Conservation (phyloP, 2,329 filamentous ascomycete genomes). For the Apiospora aurea region DNA sequence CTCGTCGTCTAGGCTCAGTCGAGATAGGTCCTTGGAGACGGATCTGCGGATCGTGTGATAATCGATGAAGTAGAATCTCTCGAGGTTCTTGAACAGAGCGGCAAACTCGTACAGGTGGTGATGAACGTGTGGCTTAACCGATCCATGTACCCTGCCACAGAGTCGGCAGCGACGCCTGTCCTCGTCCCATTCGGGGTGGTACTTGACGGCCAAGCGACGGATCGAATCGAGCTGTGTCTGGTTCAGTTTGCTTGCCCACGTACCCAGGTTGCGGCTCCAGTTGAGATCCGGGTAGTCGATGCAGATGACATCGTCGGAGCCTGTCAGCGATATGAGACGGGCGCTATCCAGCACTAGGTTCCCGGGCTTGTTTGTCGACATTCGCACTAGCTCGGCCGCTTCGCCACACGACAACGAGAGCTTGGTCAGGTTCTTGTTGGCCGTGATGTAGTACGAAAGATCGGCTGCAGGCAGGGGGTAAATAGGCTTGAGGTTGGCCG, state of each 20-base stretch:
- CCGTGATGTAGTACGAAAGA: constrained; percentile 39
- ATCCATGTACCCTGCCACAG: constrained; percentile 44
- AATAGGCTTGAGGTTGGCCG: constrained; percentile 34
- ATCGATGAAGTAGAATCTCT: constrained; percentile 54
- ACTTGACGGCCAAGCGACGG: constrained; percentile 50
- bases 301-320: constrained; percentile 40
- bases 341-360: constrained; percentile 37
- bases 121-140: constrained; percentile 42
- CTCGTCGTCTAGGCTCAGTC: too few relatives aligned
- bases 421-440: constrained; percentile 35
- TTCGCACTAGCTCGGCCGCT: constrained; percentile 32
- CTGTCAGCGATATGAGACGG: constrained; percentile 35
- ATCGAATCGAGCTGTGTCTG: constrained; percentile 41
- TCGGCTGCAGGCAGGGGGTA: constrained; percentile 36
- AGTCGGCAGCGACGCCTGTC: constrained; percentile 39
- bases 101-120: constrained; percentile 53
- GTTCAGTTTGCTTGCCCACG: constrained; percentile 37
- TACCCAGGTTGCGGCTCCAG: constrained; percentile 30
- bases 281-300: constrained; percentile 40
- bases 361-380: constrained; percentile 31
- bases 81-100: constrained; percentile 49
- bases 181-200: constrained; percentile 51
- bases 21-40: neutral
- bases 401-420: constrained; percentile 38
- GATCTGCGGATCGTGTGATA: constrained; percentile 47